Evolutionary conservation across 371 early-diverging fungal genomes (phyloP).

Genomic region (Mucor irregularis): DNA sequence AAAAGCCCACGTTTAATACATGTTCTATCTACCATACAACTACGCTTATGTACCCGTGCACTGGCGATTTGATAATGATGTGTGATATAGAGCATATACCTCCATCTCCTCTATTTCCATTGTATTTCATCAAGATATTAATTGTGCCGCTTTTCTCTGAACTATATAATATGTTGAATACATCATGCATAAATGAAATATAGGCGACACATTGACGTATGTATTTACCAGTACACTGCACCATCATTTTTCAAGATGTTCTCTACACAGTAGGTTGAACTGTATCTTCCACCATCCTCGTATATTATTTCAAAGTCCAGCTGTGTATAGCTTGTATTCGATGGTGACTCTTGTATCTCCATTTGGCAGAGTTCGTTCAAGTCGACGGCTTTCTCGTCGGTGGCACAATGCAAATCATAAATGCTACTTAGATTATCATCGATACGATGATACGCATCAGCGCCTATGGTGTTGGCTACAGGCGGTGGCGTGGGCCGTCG

Average conservation of each 20-base stretch:
- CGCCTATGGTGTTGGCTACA: too few relatives aligned
- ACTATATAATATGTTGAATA: neutral
- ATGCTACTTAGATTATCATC: neutral
- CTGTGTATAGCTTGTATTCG: constrained; percentile 7
- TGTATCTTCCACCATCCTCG: constrained; percentile 18
- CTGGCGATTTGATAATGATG: constrained; percentile 18
- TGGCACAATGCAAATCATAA: constrained; percentile 5
- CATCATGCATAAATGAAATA: too few relatives aligned
- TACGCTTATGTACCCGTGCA: constrained; percentile 1
- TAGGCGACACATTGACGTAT: neutral
- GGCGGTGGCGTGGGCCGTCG: neutral
- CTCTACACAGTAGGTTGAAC: constrained; percentile 9
- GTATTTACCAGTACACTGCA: constrained; percentile 17
- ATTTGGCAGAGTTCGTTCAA: neutral
- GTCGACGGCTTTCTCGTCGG: constrained; percentile 15
- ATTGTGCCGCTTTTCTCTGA: constrained; percentile 10
- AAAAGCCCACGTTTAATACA: neutral
- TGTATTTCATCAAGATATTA: constrained; percentile 12
- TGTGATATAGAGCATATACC: constrained; percentile 11
- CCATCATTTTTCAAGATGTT: constrained; percentile 17
- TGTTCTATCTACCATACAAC: neutral
- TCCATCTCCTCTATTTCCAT: neutral
- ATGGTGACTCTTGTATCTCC: neutral
- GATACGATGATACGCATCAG: neutral
- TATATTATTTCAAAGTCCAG: constrained; percentile 8